Evolutionary conservation across 768 basidiomycete species (phyloP), one percentile per base, ranked within the genome.

Genomic region (Guyanaporus albipodus): DNA sequence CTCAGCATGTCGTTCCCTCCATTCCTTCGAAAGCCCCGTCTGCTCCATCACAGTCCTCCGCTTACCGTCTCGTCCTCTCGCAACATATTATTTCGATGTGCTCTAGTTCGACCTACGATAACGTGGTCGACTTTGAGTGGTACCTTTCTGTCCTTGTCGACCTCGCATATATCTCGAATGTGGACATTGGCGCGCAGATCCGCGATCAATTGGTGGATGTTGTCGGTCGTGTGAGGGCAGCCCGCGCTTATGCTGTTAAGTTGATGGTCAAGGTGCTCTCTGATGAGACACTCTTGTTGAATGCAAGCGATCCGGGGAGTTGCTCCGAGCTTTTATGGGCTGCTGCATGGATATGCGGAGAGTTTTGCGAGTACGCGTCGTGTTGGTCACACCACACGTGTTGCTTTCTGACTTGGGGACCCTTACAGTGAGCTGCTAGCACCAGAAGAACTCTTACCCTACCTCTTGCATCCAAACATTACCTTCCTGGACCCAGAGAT

Each of bases 301-400:
- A 82, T 60, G 81, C 83, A 3, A 68, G 72, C 17, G 85, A 89
- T 18, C 77, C 78, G 40, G 84, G 80, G 1, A 83, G 82, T 60
- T 94, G 90, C 57, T 79, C 83, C 0, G 90, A 94, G 59, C 79
- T 95, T 8, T 70, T 96, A 2, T 91, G 89, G 79, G 96, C 94
- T 0, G 94, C 93, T 9, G 91, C 92, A 6, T 99, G 91, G 89
- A 88, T 97, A 55, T 92, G 90, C 52, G 95, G 94, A 17, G 96
- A 99, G 68, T 91, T 91, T 63, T 85, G 87, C 76, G 75, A 82
- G 94, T 93, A 56, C 62, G 85, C 72, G 18, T 44, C 19, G 6
- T 12, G 24, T 27, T 15, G 17, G 12, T 6, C 6, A 15, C 38
- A 21, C 26, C 18, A 7, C 15, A 1, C 7, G 15, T 1, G 10